Evolutionary conservation across 2,329 filamentous ascomycete genomes (phyloP), one percentile per base, ranked within the genome.

Genomic region (Rutstroemia sp.): DNA sequence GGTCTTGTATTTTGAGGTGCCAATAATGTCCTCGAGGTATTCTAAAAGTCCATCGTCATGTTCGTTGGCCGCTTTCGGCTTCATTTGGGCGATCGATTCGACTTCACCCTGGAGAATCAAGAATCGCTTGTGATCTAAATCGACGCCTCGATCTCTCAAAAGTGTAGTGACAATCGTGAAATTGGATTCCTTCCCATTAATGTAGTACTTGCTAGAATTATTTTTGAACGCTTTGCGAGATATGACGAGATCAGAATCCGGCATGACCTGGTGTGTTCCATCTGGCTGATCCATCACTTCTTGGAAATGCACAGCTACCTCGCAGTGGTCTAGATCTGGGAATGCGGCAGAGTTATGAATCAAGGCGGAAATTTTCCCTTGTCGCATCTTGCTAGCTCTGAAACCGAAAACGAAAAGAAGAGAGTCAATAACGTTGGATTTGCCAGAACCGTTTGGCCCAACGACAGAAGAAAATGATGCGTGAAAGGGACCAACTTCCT

Each of bases 1-100:
- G 0, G 88, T 82, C 74, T 99, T 99, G 76, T 99, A 99, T 70
- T 96, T 96, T 5, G 94, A 97, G 0, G 94, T 99, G 60, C 95
- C 94, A 65, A 99, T 97, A 60, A 99, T 99, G 67, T 99, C 94
- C 71, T 99, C 94, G 0, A 99, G 82, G 62, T 99, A 99, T 71
- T 99, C 94, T 17, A 99, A 78, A 3, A 99, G 80, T 12, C 94
- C 94, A 67, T 99, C 94, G 59, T 99, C 94, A 68, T 97, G 92
- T 70, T 99, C 94, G 65, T 89, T 92, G 44, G 81, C 86, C 4
- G 95, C 94, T 72, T 99, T 99, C 17, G 95, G 80, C 73, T 99
- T 99, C 94, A 99, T 99, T 73, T 97, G 94, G 6, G 94, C 92
- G 69, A 99, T 99, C 0, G 92, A 96, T 71, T 99, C 94, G 58